These are phyloP conservation scores for Coniochaeta ligniaria DNA, from an alignment of 2,329 filamentous ascomycete genomes.

Conservation along the genomic window DNA sequence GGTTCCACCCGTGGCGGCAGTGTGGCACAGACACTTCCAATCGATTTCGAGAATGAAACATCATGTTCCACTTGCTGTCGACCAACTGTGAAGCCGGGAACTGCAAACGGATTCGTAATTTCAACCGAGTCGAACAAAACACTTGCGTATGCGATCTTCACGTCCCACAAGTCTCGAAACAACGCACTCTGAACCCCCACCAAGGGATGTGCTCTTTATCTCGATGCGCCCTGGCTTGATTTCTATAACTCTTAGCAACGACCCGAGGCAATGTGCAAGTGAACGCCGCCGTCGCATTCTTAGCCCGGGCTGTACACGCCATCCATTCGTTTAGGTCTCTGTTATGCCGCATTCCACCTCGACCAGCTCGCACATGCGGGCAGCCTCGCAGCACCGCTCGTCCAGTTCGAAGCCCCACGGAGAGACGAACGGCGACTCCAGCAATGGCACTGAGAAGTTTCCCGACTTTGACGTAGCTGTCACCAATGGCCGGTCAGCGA, in stretches of 20 bases:
- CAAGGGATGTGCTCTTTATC: neutral
- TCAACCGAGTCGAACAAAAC: neutral
- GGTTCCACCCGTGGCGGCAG: neutral
- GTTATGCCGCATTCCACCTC: slow-evolving; percentile 33
- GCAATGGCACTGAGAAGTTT: slow-evolving; percentile 45
- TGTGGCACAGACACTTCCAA: neutral
- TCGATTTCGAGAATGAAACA: neutral
- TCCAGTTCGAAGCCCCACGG: slow-evolving; percentile 19
- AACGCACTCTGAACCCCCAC: neutral
- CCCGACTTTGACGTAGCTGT: slow-evolving; percentile 40
- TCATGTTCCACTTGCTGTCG: neutral
- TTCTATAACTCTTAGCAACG: neutral
- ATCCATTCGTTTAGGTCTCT: neutral
- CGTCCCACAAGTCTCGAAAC: slow-evolving; percentile 2
- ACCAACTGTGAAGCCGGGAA: neutral
- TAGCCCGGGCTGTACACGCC: neutral
- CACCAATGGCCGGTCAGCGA: slow-evolving; percentile 11
- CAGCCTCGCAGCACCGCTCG: slow-evolving; percentile 23
- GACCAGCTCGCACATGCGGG: slow-evolving; percentile 20
- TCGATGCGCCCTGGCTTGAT: neutral
- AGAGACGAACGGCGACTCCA: slow-evolving; percentile 16
- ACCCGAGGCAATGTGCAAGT: neutral
- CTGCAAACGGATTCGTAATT: neutral
- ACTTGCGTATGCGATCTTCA: neutral
- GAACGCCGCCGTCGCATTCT: neutral